These are phyloP conservation scores for Tulasnella sp. DNA, from an alignment of 768 basidiomycete genomes.

Conservation along the genomic window DNA sequence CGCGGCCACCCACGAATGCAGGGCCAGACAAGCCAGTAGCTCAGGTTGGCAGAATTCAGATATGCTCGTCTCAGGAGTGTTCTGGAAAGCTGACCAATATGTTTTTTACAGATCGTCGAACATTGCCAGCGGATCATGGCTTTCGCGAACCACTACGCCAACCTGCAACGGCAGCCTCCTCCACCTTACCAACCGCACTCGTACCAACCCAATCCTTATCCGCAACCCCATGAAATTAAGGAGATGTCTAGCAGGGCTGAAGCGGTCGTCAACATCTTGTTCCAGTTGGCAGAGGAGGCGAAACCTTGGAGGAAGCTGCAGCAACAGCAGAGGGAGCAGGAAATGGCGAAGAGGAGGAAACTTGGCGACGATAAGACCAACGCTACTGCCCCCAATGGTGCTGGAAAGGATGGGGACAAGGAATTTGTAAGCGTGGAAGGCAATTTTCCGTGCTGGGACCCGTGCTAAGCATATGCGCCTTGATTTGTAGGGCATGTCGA, in stretches of 20 bases:
- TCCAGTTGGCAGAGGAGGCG: constrained; percentile 17
- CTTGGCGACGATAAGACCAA: background rate
- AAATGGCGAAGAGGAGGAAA: constrained; percentile 1
- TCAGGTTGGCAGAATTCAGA: background rate
- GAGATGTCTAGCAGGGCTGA: constrained; percentile 19
- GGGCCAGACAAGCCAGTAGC: constrained; percentile 21
- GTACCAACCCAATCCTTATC: background rate
- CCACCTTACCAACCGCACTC: background rate
- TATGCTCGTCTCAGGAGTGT: background rate
- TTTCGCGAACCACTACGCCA: constrained; percentile 22
- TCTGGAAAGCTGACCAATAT: background rate
- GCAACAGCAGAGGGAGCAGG: background rate
- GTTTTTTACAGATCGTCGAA: constrained; percentile 17
- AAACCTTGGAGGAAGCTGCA: constrained; percentile 3
- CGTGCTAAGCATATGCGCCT: background rate
- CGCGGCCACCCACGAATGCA: background rate
- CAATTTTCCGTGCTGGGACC: background rate
- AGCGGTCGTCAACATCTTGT: constrained; percentile 10
- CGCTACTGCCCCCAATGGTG: background rate
- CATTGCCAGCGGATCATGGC: constrained; percentile 22
- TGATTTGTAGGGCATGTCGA: background rate
- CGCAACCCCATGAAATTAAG: constrained; percentile 18
- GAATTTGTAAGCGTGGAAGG: background rate
- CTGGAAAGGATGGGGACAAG: constrained; percentile 12
- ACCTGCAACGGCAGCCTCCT: background rate